Base-by-base conservation (phyloP, 2,329 filamentous ascomycete species). In the Cladosporium cucumerinum region DNA sequence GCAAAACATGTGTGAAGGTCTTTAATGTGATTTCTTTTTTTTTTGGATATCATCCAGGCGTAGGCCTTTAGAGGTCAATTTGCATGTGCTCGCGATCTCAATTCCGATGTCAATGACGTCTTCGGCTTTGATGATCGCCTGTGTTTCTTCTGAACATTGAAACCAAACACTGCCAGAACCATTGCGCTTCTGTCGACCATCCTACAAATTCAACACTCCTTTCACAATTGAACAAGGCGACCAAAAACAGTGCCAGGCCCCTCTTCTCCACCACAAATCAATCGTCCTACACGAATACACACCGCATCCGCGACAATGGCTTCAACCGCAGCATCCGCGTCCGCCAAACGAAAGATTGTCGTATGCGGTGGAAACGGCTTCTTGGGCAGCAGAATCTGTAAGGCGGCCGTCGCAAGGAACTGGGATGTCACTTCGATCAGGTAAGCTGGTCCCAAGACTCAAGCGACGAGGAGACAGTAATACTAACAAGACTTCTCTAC, bases 361-460 rank as follows among this genome's bases (percentile, higher is more conserved):
- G 93, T 99, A 63, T 96, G 91, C 70, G 95, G 95, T 70, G 94
- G 94, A 66, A 97, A 92, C 78, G 94, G 95, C 36, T 99, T 98
- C 76, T 80, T 99, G 28, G 87, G 87, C 54, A 86, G 84, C 26
- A 86, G 94, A 64, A 97, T 99, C 80, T 98, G 95, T 82, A 95
- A 92, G 82, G 89, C 91, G 62, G 95, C 92, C 52, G 88, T 92
- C 59, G 85, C 88, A 54, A 85, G 93, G 75, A 92, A 93, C 63
- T 98, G 94, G 94, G 86, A 93, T 65, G 94, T 98, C 57, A 94
- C 88, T 25, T 97, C 93, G 6, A 88, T 99, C 73, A 96, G 93
- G 92, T 93, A 86, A 66, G 72, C 55, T 48, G 30, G 14, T 11
- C 11, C n/a, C 26, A 18, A 12, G 5, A 10, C 26, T 14, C 14